Conservation (phyloP, 352 stramenopile species). For the Pythium brachiatum region DNA sequence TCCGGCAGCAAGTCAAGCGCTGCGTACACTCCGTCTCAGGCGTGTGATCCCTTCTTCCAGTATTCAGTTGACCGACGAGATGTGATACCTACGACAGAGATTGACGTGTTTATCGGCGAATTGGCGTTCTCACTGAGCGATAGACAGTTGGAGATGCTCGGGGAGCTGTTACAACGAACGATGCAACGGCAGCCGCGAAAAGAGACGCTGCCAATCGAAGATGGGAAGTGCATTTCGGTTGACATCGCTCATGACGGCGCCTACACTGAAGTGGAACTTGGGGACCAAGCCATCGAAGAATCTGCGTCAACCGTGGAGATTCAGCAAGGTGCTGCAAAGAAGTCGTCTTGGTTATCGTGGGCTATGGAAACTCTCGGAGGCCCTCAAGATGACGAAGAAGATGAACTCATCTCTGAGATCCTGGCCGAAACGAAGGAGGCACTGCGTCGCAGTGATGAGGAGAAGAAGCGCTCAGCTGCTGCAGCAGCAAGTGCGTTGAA, state of each 20-base stretch:
- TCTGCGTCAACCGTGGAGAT: background rate
- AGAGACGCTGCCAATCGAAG: background rate
- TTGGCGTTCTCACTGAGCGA: slow-evolving; percentile 80
- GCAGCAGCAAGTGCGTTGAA: background rate
- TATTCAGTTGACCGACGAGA: slow-evolving; percentile 54
- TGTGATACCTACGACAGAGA: slow-evolving; percentile 49
- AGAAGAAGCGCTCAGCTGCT: slow-evolving; percentile 11
- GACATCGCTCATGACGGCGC: background rate
- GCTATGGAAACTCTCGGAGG: slow-evolving; percentile 59
- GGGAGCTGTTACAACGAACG: slow-evolving; percentile 38
- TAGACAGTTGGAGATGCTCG: slow-evolving; percentile 79
- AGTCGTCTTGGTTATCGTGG: slow-evolving; percentile 62
- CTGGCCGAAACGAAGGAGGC: slow-evolving; percentile 63
- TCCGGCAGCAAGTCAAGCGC: background rate
- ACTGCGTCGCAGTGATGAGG: slow-evolving; percentile 30
- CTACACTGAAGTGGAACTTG: background rate
- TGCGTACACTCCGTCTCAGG: slow-evolving; percentile 39
- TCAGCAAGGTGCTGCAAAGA: slow-evolving; percentile 8
- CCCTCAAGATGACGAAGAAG: slow-evolving; percentile 53
- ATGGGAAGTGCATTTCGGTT: background rate
- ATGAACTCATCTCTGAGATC: slow-evolving; percentile 65
- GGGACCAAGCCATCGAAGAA: background rate
- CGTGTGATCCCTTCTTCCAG: slow-evolving; percentile 64
- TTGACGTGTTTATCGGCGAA: slow-evolving; percentile 71
- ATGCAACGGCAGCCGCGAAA: background rate